Evolutionary conservation across 208 protist genomes (phyloP).

Genomic region (Trypanosoma vivax): DNA sequence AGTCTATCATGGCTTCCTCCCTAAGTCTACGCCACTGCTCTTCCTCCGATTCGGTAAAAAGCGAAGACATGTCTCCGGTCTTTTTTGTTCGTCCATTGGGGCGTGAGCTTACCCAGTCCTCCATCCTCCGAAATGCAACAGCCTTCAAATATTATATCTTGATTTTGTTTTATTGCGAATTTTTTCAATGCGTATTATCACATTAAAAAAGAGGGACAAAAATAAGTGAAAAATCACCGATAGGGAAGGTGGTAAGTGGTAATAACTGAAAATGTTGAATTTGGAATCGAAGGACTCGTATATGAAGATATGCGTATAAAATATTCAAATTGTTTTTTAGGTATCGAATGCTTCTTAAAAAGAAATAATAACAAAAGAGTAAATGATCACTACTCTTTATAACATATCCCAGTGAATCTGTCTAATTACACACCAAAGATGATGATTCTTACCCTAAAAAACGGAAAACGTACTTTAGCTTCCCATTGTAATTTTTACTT

Average conservation of each 20-base stretch:
- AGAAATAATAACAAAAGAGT: constrained; percentile 16
- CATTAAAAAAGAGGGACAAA: no score
- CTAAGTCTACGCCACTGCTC: constrained; percentile 55
- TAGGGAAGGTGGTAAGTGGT: no score
- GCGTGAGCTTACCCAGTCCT: constrained; percentile 16
- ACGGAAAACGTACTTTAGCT: no score
- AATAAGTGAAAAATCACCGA: no score
- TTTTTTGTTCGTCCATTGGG: constrained; percentile 18
- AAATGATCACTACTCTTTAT: no score
- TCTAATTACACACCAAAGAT: no score
- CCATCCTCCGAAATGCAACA: constrained; percentile 7
- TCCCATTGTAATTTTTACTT: no score
- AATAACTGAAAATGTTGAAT: no score
- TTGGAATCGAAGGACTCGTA: not conserved
- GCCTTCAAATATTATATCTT: not conserved
- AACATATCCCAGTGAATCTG: no score
- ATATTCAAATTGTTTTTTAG: not conserved
- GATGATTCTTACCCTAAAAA: not conserved
- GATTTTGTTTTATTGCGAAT: no score
- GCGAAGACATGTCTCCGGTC: not conserved
- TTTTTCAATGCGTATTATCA: no score
- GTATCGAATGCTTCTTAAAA: not conserved
- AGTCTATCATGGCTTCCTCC: constrained; percentile 38
- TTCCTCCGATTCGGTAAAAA: constrained; percentile 29
- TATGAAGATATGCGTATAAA: not conserved